Conservation (phyloP, 352 stramenopile genomes). For the Globisporangium abappressorium region DNA sequence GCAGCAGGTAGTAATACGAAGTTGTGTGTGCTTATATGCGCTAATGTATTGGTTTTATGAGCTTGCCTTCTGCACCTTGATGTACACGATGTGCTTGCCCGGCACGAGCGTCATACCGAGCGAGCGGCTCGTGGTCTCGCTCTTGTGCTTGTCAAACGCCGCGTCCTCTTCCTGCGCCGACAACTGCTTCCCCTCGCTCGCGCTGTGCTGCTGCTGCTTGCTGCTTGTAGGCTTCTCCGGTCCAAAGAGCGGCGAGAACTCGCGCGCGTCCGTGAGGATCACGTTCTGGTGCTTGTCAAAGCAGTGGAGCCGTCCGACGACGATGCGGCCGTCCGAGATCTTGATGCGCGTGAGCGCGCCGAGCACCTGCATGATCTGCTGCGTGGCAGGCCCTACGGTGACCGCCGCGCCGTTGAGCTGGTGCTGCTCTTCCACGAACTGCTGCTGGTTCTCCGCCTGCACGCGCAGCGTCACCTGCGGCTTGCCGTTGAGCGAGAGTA, state of each 20-base stretch:
- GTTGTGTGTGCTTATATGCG: neutral
- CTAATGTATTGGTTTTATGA: neutral
- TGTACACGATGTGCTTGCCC: slow-evolving; percentile 73
- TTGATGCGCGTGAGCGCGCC: slow-evolving; percentile 53
- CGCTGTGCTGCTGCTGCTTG: slow-evolving; percentile 18
- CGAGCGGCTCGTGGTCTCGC: slow-evolving; percentile 34
- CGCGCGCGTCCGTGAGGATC: slow-evolving; percentile 66
- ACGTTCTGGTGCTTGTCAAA: slow-evolving; percentile 85
- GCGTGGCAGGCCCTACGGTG: slow-evolving; percentile 39
- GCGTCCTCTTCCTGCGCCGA: slow-evolving; percentile 12
- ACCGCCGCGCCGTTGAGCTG: neutral
- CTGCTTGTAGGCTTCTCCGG: neutral
- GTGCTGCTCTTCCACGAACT: slow-evolving; percentile 19
- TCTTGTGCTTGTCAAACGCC: slow-evolving; percentile 20
- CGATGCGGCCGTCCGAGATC: slow-evolving; percentile 67
- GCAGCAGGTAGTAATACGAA: neutral
- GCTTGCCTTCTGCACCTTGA: slow-evolving; percentile 43
- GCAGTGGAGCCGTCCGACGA: slow-evolving; percentile 70
- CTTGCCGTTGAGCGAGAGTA: slow-evolving; percentile 64
- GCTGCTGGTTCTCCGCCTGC: slow-evolving; percentile 12
- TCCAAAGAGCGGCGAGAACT: slow-evolving; percentile 42
- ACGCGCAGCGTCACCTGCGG: slow-evolving; percentile 40
- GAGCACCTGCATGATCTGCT: slow-evolving; percentile 59
- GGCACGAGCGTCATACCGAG: slow-evolving; percentile 77
- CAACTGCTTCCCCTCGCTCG: slow-evolving; percentile 23